Evolutionary conservation across 2,329 filamentous ascomycete species (phyloP).

Genomic region (Alternaria infectoria): DNA sequence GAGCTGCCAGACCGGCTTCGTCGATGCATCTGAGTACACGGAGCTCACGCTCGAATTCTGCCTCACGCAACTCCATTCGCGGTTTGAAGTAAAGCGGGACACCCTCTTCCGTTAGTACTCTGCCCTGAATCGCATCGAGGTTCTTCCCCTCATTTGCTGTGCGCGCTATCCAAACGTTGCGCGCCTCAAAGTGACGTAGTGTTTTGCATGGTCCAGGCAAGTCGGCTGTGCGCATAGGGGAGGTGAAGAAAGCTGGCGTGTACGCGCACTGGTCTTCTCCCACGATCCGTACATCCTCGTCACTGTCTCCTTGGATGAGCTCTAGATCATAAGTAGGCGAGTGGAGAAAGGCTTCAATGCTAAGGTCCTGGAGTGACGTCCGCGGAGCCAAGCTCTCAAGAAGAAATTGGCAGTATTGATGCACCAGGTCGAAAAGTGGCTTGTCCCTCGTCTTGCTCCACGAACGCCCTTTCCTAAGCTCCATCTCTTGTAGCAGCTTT

Average conservation of each 20-base stretch:
- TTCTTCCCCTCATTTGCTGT: not conserved
- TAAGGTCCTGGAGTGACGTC: slow-evolving; percentile 1
- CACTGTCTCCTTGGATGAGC: not conserved
- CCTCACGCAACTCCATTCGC: slow-evolving; percentile 2
- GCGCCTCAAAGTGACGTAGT: not conserved
- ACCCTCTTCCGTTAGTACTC: slow-evolving; percentile 6
- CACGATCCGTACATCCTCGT: not conserved
- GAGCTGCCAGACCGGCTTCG: not conserved
- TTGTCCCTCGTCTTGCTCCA: not conserved
- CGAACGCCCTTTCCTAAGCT: not conserved
- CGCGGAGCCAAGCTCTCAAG: slow-evolving; percentile 2
- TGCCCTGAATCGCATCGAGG: not conserved
- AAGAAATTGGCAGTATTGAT: not conserved
- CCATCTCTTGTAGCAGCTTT: not conserved
- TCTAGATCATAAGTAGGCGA: slow-evolving; percentile 6
- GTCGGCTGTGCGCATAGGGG: not conserved
- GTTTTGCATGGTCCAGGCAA: not conserved
- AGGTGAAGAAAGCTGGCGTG: not conserved
- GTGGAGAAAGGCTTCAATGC: slow-evolving; percentile 6
- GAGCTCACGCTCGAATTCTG: slow-evolving; percentile 11
- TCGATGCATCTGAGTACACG: not conserved
- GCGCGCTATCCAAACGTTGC: not conserved
- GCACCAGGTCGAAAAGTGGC: not conserved
- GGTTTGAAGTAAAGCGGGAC: slow-evolving; percentile 10
- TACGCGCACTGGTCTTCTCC: slow-evolving; percentile 2